These are phyloP conservation scores for Chaetomiaceae sp. DNA, from an alignment of 2,329 filamentous ascomycete species.

Conservation along the genomic window DNA sequence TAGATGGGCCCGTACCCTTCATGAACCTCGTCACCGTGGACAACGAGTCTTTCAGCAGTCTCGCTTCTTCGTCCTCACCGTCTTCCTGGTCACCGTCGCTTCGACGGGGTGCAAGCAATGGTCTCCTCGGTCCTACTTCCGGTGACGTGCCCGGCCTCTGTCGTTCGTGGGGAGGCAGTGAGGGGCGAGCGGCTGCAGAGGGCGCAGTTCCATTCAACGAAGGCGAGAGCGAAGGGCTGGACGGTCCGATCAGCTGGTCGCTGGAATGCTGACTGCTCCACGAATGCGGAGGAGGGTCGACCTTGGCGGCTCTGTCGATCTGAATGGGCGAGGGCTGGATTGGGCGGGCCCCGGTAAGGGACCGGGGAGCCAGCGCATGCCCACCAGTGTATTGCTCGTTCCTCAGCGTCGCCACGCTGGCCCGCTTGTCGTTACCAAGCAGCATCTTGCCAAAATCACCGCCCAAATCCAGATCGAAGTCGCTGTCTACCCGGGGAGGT, in stretches of 20 bases:
- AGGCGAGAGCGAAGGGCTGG: constrained; percentile 30
- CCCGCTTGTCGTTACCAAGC: constrained; percentile 48
- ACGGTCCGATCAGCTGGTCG: constrained; percentile 40
- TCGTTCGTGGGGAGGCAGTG: constrained; percentile 26
- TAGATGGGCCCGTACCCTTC: constrained; percentile 15
- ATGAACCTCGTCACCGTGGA: constrained; percentile 43
- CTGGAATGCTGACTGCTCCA: constrained; percentile 47
- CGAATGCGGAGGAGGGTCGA: constrained; percentile 45
- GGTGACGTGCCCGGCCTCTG: constrained; percentile 30
- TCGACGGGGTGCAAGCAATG: constrained; percentile 26
- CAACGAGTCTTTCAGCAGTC: constrained; percentile 46
- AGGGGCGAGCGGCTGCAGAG: constrained; percentile 38
- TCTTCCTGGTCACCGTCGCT: constrained; percentile 26
- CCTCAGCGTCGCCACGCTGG: constrained; percentile 43
- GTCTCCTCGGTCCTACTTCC: constrained; percentile 29
- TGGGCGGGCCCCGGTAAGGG: constrained; percentile 41
- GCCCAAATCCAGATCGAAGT: constrained; percentile 47
- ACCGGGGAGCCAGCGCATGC: constrained; percentile 33
- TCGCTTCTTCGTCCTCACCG: constrained; percentile 48
- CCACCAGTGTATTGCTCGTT: constrained; percentile 34
- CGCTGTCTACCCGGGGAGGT: constrained; percentile 42
- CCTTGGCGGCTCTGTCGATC: constrained; percentile 38
- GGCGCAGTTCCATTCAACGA: constrained; percentile 33
- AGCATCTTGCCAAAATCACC: constrained; percentile 55
- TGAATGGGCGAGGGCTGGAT: constrained; percentile 43